A percentile compares a stretch with the other conserved stretches of the same genome.
These are phyloP conservation scores for Magnaporthiopsis rhizophila DNA, from an alignment of 2,329 filamentous ascomycete genomes.

Conservation along the genomic window DNA sequence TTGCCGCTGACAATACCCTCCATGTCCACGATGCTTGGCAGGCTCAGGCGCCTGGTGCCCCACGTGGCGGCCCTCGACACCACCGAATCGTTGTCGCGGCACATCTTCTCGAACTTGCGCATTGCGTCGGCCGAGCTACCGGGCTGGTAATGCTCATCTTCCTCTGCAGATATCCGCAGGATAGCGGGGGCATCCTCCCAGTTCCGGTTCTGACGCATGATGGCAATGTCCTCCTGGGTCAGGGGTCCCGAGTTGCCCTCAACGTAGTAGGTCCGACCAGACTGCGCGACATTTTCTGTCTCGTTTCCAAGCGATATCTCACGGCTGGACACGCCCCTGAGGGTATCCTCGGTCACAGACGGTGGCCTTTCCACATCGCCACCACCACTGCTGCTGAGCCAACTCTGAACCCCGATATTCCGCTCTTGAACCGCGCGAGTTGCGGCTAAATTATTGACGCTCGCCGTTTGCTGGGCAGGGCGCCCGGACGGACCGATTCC, in stretches of 20 bases:
- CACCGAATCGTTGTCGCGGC: slow-evolving; percentile 48
- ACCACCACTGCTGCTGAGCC: slow-evolving; percentile 27
- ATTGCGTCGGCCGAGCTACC: slow-evolving; percentile 46
- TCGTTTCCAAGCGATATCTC: slow-evolving; percentile 35
- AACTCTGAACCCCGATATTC: slow-evolving; percentile 42
- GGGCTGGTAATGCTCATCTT: slow-evolving; percentile 33
- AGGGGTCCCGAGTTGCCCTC: slow-evolving; percentile 29
- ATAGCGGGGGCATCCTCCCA: slow-evolving; percentile 43
- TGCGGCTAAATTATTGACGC: slow-evolving; percentile 39
- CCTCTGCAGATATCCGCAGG: slow-evolving; percentile 32
- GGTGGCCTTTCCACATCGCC: background rate
- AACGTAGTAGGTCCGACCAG: slow-evolving; percentile 42
- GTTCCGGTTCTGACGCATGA: slow-evolving; percentile 38
- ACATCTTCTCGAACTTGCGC: slow-evolving; percentile 41
- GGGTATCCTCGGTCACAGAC: background rate
- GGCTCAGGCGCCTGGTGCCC: slow-evolving; percentile 59
- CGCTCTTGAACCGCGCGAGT: slow-evolving; percentile 34
- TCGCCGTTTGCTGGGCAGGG: slow-evolving; percentile 33
- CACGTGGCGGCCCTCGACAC: slow-evolving; percentile 59
- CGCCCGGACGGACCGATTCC: slow-evolving; percentile 42
- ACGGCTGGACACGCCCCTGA: slow-evolving; percentile 28
- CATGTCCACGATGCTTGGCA: slow-evolving; percentile 51
- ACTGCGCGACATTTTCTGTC: slow-evolving; percentile 42
- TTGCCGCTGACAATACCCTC: slow-evolving; percentile 53
- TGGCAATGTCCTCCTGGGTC: slow-evolving; percentile 37